Base-by-base conservation (phyloP, 352 stramenopile species). In the Peronospora destructor region DNA sequence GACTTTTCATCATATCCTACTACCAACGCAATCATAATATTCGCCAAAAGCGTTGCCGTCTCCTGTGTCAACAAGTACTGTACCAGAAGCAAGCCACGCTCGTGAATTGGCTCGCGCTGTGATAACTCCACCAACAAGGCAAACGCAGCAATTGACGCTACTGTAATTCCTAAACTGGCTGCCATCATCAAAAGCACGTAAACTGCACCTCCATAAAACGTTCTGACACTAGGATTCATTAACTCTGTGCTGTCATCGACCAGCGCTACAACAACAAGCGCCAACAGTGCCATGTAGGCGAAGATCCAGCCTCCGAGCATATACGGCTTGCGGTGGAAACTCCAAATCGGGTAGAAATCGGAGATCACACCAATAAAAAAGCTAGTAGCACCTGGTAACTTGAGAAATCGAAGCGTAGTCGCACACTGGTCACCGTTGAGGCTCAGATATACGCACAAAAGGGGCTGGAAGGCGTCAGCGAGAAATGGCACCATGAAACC, bases 331-430 rank as follows among this genome's bases (percentile, higher is more conserved):
- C 79, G 76, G 14, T 87, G 76, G 19, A 87, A 79, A 39, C 52
- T 77, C 66, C 73, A 82, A 10, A 90, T 61, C 53, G 79, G 79
- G 39, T 86, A 90, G 30, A 85, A 87, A 55, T 90, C 79, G 1
- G 79, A 90, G n/a, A 86, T 23, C 13, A 86, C 41, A 9, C 79
- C 79, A 50, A 90, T 85, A 35, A 90, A 80, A 44, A 90, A 83
- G 56, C 74, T 87, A 32, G 73, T 33, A 17, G 84, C 61, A 2
- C 76, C 74, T 0, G 76, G 76, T 0, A 90, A 50, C 26, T 72
- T 65, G 16, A 87, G 49, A 32, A 85, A 85, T 23, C 66, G 64
- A 38, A 68, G 54, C 9, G 73, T 81, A 0, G 74, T 72, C 12
- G 71, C 61, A 21, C 53, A 65, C 39, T 87, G 76, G 35, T 76